These are phyloP conservation scores for Annulohypoxylon truncatum DNA, from an alignment of 2,329 filamentous ascomycete genomes.

Conservation along the genomic window DNA sequence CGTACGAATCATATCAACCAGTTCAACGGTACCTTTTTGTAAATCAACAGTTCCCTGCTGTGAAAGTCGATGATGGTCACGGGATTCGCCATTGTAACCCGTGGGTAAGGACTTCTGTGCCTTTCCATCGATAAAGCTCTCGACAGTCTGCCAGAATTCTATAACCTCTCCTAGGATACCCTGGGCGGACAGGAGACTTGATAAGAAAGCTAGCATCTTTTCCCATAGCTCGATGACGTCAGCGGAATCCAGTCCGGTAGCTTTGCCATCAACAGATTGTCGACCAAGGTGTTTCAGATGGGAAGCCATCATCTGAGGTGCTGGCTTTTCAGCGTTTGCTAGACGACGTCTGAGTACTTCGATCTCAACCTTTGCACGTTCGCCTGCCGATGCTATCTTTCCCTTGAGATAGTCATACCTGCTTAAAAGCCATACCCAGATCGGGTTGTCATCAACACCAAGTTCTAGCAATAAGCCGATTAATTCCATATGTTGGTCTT, in stretches of 20 bases:
- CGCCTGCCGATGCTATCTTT: conserved; percentile 82
- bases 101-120: conserved; percentile 82
- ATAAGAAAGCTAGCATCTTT: conserved; percentile 80
- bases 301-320: conserved; percentile 74
- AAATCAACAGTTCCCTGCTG: conserved; percentile 76
- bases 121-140: conserved; percentile 88
- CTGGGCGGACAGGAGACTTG: conserved; percentile 77
- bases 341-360: conserved; percentile 88
- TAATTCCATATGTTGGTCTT: conserved; percentile 90
- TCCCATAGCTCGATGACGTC: conserved; percentile 94
- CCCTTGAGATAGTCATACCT: conserved; percentile 89
- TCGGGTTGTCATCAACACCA: conserved; percentile 94
- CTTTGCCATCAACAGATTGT: conserved; percentile 71
- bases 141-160: conserved; percentile 93
- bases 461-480: conserved; percentile 91
- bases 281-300: conserved; percentile 80
- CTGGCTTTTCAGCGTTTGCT: conserved; percentile 78
- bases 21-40: conserved; percentile 80
- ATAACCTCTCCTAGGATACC: conserved; percentile 90
- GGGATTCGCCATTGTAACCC: conserved; percentile 84
- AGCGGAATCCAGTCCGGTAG: conserved; percentile 76
- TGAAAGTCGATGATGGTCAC: conserved; percentile 82
- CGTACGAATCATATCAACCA: conserved; percentile 86
- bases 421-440: conserved; percentile 94
- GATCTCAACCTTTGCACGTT: conserved; percentile 90